Conservation (phyloP, 2,329 filamentous ascomycete species). For the Xylariales sp. region DNA sequence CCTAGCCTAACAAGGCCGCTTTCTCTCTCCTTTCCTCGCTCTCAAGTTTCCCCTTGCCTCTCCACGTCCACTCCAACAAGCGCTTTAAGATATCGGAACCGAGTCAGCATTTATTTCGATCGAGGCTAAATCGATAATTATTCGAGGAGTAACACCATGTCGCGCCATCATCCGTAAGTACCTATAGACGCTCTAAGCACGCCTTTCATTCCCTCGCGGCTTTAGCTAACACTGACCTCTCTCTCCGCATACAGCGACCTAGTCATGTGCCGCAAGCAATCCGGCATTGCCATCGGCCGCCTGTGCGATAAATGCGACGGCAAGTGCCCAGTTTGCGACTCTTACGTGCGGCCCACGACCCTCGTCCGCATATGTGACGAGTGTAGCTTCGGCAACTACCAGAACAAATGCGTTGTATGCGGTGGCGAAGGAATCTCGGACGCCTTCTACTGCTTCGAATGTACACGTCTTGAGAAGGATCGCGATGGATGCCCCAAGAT, state of each 20-base stretch:
- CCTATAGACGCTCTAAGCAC: conserved; percentile 49
- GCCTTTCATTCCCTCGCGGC: neutral
- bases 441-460: conserved; percentile 99
- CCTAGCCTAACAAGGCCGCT: conserved; percentile 12
- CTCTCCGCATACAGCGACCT: conserved; percentile 73
- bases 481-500: conserved; percentile 98
- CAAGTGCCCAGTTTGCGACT: conserved; percentile 99
- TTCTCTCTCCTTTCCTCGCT: neutral
- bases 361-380: conserved; percentile 99
- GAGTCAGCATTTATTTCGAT: neutral
- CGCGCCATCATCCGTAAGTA: conserved; percentile 51
- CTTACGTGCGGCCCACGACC: conserved; percentile 96
- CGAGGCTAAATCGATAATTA: conserved; percentile 1
- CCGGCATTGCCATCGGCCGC: conserved; percentile 96
- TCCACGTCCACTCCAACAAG: neutral
- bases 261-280: conserved; percentile 99
- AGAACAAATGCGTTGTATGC: conserved; percentile 99
- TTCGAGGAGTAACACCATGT: conserved; percentile 42
- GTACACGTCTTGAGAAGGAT: conserved; percentile 95
- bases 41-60: neutral
- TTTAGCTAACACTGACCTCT: conserved; percentile 33
- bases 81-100: neutral
- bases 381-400: conserved; percentile 99
- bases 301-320: conserved; percentile 99
- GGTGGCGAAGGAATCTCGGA: conserved; percentile 98